Evolutionary conservation across 345 rosid genomes (phyloP), one percentile per base, ranked within the genome.

Genomic region (Gossypioides kirkii): DNA sequence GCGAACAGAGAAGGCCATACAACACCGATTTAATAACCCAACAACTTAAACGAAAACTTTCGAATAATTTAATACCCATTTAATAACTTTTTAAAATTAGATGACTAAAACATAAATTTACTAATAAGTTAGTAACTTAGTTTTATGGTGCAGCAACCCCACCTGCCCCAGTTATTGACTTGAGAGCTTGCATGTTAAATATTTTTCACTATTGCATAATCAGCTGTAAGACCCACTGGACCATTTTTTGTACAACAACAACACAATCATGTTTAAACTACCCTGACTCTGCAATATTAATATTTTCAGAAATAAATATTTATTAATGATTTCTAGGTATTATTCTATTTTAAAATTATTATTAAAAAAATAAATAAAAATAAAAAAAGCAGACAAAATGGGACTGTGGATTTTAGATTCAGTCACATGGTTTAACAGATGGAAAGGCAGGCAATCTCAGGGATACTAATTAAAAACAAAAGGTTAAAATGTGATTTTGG

Each of bases 311-410:
- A 38, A 38, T 38, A 8, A 22, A 62, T 17, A 38, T 38, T 38
- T 38, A 8, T 5, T 32, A 62, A 62, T 9, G 23, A 2, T 36
- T 60, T 60, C 20, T 17, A 1, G 13, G 20, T 61, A 3, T 8
- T 17, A 8, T 62, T 32, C 38, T 32, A 6, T 32, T 32, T 32
- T 5, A 4, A 32, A 32, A 7, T 32, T 32, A 32, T 32, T 32
- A 32, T 32, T 32, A 28, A 4, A 32, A 32, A 1, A 5, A 32
- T 4, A 11, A 11, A 10, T 2, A 10, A 11, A 10, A 2, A n/a
- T n/a, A n/a, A 8, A 45, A 45, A 45, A 11, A 45, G 47, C 68
- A 62, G 68, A 62, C 70, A 45, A 14, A 66, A 45, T 66, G 55
- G 20, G 20, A 66, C 38, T 12, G 22, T 46, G 38, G 41, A 22